Percentiles rank a stretch among this genome's conserved stretches.
Evolutionary conservation across 345 rosid species (phyloP).

Genomic region (Aquilaria malaccensis): DNA sequence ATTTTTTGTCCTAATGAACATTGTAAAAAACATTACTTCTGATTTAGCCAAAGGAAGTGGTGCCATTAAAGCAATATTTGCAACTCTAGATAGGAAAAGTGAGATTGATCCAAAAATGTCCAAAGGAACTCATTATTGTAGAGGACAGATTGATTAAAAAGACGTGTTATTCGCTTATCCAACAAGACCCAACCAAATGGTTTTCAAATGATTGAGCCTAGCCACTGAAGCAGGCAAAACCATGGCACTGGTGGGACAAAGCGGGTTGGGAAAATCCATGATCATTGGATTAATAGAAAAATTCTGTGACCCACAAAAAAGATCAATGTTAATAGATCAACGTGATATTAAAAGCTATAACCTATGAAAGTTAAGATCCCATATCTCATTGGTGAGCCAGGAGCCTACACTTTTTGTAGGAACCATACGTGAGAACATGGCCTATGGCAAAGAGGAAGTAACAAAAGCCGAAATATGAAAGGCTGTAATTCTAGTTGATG

Average conservation of each 20-base stretch:
- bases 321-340: constrained; percentile 25
- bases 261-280: constrained; percentile 52
- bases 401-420: constrained; percentile 39
- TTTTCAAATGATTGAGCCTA: constrained; percentile 30
- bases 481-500: constrained; percentile 30
- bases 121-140: constrained; percentile 7
- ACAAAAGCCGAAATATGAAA: constrained; percentile 28
- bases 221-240: constrained; percentile 35
- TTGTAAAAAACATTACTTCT: constrained; percentile 44
- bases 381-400: constrained; percentile 44
- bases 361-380: constrained; percentile 32
- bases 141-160: constrained; percentile 31
- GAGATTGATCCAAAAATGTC: constrained; percentile 35
- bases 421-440: constrained; percentile 28
- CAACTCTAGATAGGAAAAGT: constrained; percentile 24
- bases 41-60: constrained; percentile 34
- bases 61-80: constrained; percentile 30
- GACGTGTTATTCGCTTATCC: constrained; percentile 33
- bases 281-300: constrained; percentile 35
- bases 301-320: constrained; percentile 34
- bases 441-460: constrained; percentile 19
- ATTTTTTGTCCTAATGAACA: constrained; percentile 43
- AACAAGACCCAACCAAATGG: constrained; percentile 31
- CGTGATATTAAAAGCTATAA: constrained; percentile 32
- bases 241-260: constrained; percentile 34